A percentile compares a stretch with the other conserved stretches of the same genome.
phyloP scores from a whole-genome alignment of 2,329 filamentous ascomycete species.

The Aspergillus ustus region DNA sequence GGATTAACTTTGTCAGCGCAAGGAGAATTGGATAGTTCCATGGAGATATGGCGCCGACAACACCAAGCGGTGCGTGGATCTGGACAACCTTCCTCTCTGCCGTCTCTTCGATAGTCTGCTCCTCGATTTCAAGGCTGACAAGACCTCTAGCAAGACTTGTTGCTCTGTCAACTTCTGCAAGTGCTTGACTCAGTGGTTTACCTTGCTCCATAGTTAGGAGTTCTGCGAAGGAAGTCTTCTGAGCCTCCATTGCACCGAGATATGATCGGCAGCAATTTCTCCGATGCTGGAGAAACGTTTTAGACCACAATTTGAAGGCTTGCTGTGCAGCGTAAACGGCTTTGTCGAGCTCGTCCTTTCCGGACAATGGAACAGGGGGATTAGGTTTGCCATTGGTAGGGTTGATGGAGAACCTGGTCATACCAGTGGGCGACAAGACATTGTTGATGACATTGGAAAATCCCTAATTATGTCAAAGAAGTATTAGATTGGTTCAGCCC shows the following conservation, averaged over 20 bases:
- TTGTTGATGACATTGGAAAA: too few species aligned
- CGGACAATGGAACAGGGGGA: too few species aligned
- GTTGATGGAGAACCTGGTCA: too few species aligned
- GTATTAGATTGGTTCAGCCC: too few species aligned
- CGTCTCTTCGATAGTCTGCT: slow-evolving; percentile 55
- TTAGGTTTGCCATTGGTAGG: too few species aligned
- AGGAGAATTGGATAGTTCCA: slow-evolving; percentile 60
- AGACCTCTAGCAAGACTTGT: slow-evolving; percentile 28
- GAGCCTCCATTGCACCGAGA: slow-evolving; percentile 39
- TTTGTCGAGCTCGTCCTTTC: too few species aligned
- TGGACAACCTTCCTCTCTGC: slow-evolving; percentile 41
- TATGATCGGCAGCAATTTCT: too few species aligned
- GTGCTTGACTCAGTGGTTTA: slow-evolving; percentile 39
- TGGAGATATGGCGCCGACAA: slow-evolving; percentile 60
- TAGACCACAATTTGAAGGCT: too few species aligned
- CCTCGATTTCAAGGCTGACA: slow-evolving; percentile 23
- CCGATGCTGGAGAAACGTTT: too few species aligned
- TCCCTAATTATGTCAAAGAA: too few species aligned
- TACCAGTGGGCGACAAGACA: too few species aligned
- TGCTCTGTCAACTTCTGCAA: slow-evolving; percentile 32
- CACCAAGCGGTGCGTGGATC: slow-evolving; percentile 44
- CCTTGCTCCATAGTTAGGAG: slow-evolving; percentile 50
- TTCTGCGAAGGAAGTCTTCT: slow-evolving; percentile 41
- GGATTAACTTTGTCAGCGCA: slow-evolving; percentile 56
- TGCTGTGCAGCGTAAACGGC: too few species aligned